Conservation (phyloP, 2,329 filamentous ascomycete species). For the Pyricularia sp. region DNA sequence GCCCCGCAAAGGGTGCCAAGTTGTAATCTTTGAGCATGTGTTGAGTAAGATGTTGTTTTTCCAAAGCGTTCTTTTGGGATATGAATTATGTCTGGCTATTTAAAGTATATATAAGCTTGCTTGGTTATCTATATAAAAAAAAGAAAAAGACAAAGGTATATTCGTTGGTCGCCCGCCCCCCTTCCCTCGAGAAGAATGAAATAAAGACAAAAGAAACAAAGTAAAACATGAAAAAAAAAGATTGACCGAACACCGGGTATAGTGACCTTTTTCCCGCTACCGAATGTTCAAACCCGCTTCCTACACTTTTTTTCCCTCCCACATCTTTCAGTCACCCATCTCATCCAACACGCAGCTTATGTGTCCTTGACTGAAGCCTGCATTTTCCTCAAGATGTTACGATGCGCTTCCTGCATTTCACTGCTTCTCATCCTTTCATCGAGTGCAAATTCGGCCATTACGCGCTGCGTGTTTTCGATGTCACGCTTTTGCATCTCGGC, state of each 20-base stretch:
- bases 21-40: conserved; percentile 32
- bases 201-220: background rate
- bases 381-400: conserved; percentile 72
- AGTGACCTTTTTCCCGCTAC: too few relatives aligned
- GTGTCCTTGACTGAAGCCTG: conserved; percentile 41
- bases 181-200: background rate
- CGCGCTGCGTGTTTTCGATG: conserved; percentile 45
- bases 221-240: too few relatives aligned
- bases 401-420: conserved; percentile 66
- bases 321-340: background rate
- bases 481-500: conserved; percentile 52
- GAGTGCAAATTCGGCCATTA: conserved; percentile 52
- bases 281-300: too few relatives aligned
- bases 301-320: too few relatives aligned
- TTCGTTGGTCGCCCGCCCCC: background rate
- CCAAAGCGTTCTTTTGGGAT: background rate
- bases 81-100: background rate
- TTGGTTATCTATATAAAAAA: background rate
- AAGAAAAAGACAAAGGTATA: background rate
- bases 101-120: background rate
- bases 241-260: too few relatives aligned
- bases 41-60: background rate
- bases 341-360: background rate
- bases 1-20: conserved; percentile 45
- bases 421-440: conserved; percentile 70